Evolutionary conservation across 169 alveolate genomes (phyloP).

Genomic region (Eimeria praecox): DNA sequence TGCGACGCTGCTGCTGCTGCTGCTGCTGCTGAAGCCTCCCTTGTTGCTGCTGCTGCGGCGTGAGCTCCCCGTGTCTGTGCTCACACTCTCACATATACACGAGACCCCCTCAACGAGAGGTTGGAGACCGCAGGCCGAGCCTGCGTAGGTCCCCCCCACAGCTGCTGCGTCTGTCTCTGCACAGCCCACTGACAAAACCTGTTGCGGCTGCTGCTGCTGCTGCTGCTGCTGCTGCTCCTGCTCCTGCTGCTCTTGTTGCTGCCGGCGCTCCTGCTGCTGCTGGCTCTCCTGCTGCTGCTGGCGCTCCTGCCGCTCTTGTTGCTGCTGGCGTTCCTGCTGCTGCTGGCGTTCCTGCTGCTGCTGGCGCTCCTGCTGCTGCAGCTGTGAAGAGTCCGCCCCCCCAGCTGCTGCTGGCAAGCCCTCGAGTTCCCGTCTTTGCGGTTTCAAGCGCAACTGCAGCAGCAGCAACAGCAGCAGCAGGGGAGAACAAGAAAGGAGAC

Average conservation of each 20-base stretch:
- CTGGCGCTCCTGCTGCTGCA: constrained; percentile 31
- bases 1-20: not conserved
- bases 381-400: not conserved
- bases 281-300: not conserved
- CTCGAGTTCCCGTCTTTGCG: constrained; percentile 44
- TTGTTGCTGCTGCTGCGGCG: constrained; percentile 66
- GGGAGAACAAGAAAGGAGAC: not conserved
- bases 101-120: not conserved
- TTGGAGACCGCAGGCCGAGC: not conserved
- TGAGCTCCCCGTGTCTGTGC: constrained; percentile 67
- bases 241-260: not conserved
- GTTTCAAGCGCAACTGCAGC: constrained; percentile 69
- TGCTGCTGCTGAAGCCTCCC: constrained; percentile 43
- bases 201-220: constrained; percentile 26
- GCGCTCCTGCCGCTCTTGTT: not conserved
- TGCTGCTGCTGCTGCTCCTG: not conserved
- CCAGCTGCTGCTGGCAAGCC: not conserved
- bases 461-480: not conserved
- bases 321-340: constrained; percentile 28
- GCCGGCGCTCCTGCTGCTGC: too few species aligned
- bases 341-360: constrained; percentile 23
- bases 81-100: constrained; percentile 15
- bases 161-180: constrained; percentile 12
- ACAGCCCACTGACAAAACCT: not conserved
- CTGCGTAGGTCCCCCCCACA: not conserved